phyloP scores from a whole-genome alignment of 1,284 basidiomycete genomes.

The Mycosarcoma maydis region DNA sequence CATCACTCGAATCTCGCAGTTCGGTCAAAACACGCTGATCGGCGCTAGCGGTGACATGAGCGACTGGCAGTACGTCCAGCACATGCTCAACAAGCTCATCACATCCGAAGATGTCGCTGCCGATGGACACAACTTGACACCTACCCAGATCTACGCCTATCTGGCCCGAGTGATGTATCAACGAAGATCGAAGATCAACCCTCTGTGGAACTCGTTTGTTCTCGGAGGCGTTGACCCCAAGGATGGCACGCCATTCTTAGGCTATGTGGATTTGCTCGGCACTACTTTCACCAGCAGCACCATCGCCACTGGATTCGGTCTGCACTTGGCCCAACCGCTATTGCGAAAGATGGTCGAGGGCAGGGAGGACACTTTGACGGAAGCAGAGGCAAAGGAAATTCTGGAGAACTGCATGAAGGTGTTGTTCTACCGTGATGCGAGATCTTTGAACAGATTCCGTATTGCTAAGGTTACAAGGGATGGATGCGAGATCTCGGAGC shows the following conservation, averaged over 20 bases:
- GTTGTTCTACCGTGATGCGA: conserved; percentile 94
- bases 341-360: conserved; percentile 90
- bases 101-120: conserved; percentile 79
- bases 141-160: conserved; percentile 92
- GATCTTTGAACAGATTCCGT: conserved; percentile 98
- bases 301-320: conserved; percentile 95
- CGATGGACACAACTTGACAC: conserved; percentile 86
- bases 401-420: conserved; percentile 90
- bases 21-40: conserved; percentile 82
- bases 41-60: conserved; percentile 96
- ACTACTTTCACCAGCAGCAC: conserved; percentile 95
- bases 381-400: conserved; percentile 81
- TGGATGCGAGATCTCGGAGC: conserved; percentile 83
- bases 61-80: conserved; percentile 94
- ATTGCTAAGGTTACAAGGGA: conserved; percentile 84
- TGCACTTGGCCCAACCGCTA: conserved; percentile 91
- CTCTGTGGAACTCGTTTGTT: conserved; percentile 93
- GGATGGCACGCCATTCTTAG: conserved; percentile 69
- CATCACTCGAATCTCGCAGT: conserved; percentile 83
- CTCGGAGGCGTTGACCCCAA: conserved; percentile 73
- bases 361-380: conserved; percentile 77
- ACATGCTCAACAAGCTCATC: conserved; percentile 68
- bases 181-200: conserved; percentile 86
- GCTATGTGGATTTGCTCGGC: conserved; percentile 95
- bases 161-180: conserved; percentile 90